A percentile compares a stretch with the other conserved stretches of the same genome.
Conservation (phyloP, 2,329 filamentous ascomycete species). For the Plectosphaerella cucumerina region DNA sequence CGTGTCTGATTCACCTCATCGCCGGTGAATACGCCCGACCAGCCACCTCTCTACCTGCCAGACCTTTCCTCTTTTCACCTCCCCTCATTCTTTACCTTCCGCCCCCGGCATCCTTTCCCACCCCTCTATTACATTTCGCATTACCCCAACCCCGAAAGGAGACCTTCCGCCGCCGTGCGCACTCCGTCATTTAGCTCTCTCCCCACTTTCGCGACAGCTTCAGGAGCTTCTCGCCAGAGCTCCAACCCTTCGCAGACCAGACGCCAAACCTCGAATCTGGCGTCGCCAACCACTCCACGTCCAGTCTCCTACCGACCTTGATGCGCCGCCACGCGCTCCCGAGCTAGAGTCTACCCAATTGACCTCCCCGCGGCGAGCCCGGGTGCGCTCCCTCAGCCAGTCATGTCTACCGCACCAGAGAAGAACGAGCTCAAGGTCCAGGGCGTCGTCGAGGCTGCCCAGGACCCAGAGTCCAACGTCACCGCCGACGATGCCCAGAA, state of each 20-base stretch:
- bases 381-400: constrained; percentile 7
- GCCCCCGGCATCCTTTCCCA: not conserved
- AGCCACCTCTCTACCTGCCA: not conserved
- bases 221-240: not conserved
- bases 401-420: constrained; percentile 24
- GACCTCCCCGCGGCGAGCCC: constrained; percentile 5
- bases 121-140: not conserved
- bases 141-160: constrained; percentile 9
- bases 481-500: constrained; percentile 68
- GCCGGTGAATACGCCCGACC: not conserved
- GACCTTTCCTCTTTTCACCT: not conserved
- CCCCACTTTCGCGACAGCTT: constrained; percentile 1
- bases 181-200: constrained; percentile 2
- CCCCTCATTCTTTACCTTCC: not conserved
- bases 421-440: constrained; percentile 72
- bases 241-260: not conserved
- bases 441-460: constrained; percentile 72
- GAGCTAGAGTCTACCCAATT: constrained; percentile 8
- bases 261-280: not conserved
- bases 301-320: constrained; percentile 4
- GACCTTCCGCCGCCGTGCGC: constrained; percentile 5
- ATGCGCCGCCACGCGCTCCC: constrained; percentile 9
- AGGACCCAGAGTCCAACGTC: constrained; percentile 63
- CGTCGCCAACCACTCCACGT: not conserved
- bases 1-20: not conserved